Base-by-base conservation (phyloP, 1,139 yeast species). In the Debaryomycetaceae sp. region DNA sequence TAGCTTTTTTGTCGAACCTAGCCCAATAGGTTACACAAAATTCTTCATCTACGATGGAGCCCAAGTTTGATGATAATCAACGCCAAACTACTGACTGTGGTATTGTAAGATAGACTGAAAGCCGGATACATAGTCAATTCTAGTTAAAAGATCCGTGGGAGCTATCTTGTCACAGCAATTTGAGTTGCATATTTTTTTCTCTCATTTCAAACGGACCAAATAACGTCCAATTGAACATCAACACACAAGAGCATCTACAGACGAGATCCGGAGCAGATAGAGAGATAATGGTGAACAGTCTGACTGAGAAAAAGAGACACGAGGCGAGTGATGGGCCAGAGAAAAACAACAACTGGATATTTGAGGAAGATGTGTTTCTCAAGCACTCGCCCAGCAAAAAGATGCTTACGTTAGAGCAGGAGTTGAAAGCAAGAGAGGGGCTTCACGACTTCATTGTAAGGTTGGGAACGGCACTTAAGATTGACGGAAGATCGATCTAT, bases 401-500 rank as follows among this genome's bases (percentile, higher is more conserved):
- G 37, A 59, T 53, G 37, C 41, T 61, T 31, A 58, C 59, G 1
- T 40, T 58, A 14, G 46, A 53, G 9, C 75, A 70, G 43, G 78
- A 72, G 40, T 54, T 71, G 37, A 60, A 59, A 41, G 58, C 61
- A 2, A 52, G 74, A 33, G 73, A 71, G 48, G 58, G 67, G 36
- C 59, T 72, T 35, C 67, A 69, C 45, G 73, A 69, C 34, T 72
- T 72, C 43, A 53, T 71, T 22, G 59, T 72, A 26, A 56, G 60
- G 39, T 49, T 71, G 17, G 77, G 75, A 3, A 49, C 69, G 8
- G 51, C 52, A 18, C 54, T 72, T 29, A 70, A 69, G 46, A 58
- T 72, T n/a, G 75, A 70, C 46, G 71, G 73, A 4, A 58, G 62
- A 22, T 68, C 77, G 33, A 69, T 72, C 13, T 56, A 68, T 34